Evolutionary conservation across 1,284 basidiomycete genomes (phyloP).

Genomic region (Apiotrichum brassicae): DNA sequence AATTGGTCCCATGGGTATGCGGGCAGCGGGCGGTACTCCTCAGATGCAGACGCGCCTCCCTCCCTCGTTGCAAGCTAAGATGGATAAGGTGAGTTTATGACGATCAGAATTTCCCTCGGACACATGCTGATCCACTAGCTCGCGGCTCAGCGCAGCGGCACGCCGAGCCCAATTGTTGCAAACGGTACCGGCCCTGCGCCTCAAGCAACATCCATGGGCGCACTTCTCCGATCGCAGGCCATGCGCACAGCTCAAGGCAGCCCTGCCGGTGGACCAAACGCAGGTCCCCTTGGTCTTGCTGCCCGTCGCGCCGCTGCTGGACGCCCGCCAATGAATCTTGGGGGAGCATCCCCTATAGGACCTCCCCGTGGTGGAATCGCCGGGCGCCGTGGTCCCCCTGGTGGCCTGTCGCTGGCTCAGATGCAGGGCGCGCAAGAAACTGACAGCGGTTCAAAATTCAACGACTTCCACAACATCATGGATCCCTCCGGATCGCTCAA

Average conservation of each 20-base stretch:
- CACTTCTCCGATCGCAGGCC: constrained; percentile 39
- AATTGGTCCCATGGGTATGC: constrained; percentile 31
- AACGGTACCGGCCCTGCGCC: constrained; percentile 20
- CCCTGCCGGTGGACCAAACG: constrained; percentile 27
- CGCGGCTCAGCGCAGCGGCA: constrained; percentile 12
- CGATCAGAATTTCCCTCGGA: neutral
- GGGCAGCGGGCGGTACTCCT: constrained; percentile 5
- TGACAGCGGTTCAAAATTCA: constrained; percentile 52
- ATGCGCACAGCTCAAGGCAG: constrained; percentile 16
- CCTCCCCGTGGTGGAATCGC: constrained; percentile 31
- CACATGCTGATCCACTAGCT: neutral
- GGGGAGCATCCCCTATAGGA: constrained; percentile 18
- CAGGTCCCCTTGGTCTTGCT: constrained; percentile 41
- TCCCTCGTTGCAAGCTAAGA: constrained; percentile 83
- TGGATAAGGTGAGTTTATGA: constrained; percentile 56
- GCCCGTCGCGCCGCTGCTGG: constrained; percentile 36
- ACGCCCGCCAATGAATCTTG: constrained; percentile 29
- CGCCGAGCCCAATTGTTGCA: constrained; percentile 6
- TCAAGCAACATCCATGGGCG: constrained; percentile 39
- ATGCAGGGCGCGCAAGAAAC: constrained; percentile 7
- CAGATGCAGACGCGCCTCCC: constrained; percentile 54
- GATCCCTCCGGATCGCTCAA: constrained; percentile 92
- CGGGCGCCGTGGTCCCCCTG: constrained; percentile 36
- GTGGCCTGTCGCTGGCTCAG: constrained; percentile 31
- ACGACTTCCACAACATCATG: constrained; percentile 88